phyloP scores from a whole-genome alignment of 495 filamentous ascomycete genomes.

The Penicillium simplicissimum region DNA sequence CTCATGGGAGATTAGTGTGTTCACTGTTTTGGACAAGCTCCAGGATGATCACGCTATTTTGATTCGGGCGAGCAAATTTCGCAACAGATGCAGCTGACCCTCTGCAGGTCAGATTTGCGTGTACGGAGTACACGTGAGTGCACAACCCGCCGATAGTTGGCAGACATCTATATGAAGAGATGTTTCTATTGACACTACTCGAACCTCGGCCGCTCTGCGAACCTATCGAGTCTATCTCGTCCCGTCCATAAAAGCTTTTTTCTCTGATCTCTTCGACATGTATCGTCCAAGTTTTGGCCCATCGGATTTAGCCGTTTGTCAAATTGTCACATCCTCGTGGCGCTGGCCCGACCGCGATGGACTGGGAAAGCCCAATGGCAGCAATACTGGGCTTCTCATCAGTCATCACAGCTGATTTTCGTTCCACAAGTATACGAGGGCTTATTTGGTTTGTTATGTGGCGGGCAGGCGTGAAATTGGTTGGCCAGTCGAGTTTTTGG shows the following conservation, averaged over 20 bases:
- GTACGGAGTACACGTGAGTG: too few relatives aligned
- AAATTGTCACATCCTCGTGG: not conserved
- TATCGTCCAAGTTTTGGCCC: not conserved
- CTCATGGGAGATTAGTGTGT: not conserved
- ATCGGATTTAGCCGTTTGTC: not conserved
- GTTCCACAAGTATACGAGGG: not conserved
- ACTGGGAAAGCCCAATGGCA: not conserved
- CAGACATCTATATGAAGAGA: not conserved
- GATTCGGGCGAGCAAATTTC: not conserved
- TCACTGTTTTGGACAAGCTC: not conserved
- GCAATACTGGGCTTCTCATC: not conserved
- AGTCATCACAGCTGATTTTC: not conserved
- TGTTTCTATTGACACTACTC: too few relatives aligned
- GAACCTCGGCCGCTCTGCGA: too few relatives aligned
- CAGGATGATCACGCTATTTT: not conserved
- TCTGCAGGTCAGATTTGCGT: not conserved
- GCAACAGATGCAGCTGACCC: not conserved
- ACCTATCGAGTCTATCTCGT: not conserved
- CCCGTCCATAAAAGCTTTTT: not conserved
- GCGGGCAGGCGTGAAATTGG: not conserved
- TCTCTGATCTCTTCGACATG: not conserved
- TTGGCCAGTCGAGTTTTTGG: not conserved
- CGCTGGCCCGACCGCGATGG: not conserved
- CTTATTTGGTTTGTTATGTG: not conserved
- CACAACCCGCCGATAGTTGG: too few relatives aligned